phyloP scores from a whole-genome alignment of 2,329 filamentous ascomycete species.

The Cylindrodendrum hubeiense region DNA sequence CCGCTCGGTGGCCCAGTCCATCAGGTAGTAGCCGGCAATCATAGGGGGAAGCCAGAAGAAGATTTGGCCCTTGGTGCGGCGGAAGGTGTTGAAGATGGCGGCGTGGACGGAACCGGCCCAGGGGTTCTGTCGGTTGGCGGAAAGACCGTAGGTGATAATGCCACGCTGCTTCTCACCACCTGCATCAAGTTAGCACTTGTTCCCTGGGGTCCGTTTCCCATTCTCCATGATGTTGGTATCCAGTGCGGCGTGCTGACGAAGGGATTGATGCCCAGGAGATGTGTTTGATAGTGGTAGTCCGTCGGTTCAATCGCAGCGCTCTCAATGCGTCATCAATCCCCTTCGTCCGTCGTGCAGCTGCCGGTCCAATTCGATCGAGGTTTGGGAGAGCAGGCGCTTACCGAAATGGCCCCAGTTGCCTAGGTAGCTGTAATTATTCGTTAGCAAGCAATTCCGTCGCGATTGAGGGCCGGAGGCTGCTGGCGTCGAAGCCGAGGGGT shows the following conservation, averaged over 20 bases:
- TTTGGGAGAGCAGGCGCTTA: slow-evolving; percentile 60
- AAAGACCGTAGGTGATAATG: slow-evolving; percentile 79
- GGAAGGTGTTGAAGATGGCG: slow-evolving; percentile 95
- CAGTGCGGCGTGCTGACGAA: not conserved
- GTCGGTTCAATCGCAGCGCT: slow-evolving; percentile 34
- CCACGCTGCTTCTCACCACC: slow-evolving; percentile 73
- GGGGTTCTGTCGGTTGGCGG: slow-evolving; percentile 89
- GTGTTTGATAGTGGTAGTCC: slow-evolving; percentile 1
- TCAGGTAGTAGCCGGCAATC: slow-evolving; percentile 80
- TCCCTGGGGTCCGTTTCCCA: not conserved
- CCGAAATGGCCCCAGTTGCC: slow-evolving; percentile 82
- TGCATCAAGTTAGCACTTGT: slow-evolving; percentile 49
- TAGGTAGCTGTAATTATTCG: slow-evolving; percentile 68
- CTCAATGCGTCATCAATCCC: slow-evolving; percentile 31
- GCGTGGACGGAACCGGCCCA: slow-evolving; percentile 82
- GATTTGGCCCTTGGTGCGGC: slow-evolving; percentile 86
- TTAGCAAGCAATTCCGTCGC: slow-evolving; percentile 40
- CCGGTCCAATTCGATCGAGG: slow-evolving; percentile 37
- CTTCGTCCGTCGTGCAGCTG: slow-evolving; percentile 38
- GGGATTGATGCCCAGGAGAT: not conserved
- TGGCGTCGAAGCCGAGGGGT: slow-evolving; percentile 15
- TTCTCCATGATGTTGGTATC: slow-evolving; percentile 9
- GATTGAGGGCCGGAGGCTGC: slow-evolving; percentile 27
- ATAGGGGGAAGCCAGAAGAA: slow-evolving; percentile 90
- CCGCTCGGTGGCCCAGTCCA: slow-evolving; percentile 94